phyloP scores from a whole-genome alignment of 768 basidiomycete species.

The Hygrophoropsis aurantiaca region DNA sequence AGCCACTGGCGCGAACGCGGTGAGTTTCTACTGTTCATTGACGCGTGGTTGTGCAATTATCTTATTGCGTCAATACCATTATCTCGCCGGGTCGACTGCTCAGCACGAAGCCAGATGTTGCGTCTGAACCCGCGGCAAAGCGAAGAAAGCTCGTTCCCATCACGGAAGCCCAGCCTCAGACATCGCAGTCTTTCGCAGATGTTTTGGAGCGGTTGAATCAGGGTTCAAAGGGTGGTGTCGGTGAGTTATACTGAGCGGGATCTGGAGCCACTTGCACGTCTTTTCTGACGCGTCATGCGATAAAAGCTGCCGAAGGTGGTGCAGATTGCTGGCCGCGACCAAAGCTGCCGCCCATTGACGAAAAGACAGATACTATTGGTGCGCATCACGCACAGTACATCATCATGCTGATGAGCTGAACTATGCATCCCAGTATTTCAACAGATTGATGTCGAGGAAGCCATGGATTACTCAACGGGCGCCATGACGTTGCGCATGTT shows the following conservation, averaged over 20 bases:
- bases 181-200: constrained; percentile 54
- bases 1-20: constrained; percentile 13
- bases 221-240: constrained; percentile 42
- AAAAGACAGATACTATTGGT: constrained; percentile 70
- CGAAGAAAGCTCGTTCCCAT: constrained; percentile 51
- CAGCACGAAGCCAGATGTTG: constrained; percentile 22
- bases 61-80: too few relatives aligned
- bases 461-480: constrained; percentile 42
- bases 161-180: constrained; percentile 27
- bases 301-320: constrained; percentile 71
- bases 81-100: too few relatives aligned
- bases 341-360: constrained; percentile 49
- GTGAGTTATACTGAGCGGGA: constrained; percentile 33
- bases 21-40: constrained; percentile 5
- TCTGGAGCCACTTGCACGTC: constrained; percentile 1
- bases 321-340: constrained; percentile 76
- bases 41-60: background rate
- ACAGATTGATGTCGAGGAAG: constrained; percentile 90
- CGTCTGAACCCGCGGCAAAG: constrained; percentile 46
- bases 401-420: background rate
- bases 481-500: constrained; percentile 67
- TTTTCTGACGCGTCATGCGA: background rate
- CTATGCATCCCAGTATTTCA: constrained; percentile 69
- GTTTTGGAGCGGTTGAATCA: constrained; percentile 62
- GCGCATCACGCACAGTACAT: constrained; percentile 18